Percentiles rank a stretch among this genome's conserved stretches.
Conservation (phyloP, 345 rosid genomes). For the Brassica incana region DNA sequence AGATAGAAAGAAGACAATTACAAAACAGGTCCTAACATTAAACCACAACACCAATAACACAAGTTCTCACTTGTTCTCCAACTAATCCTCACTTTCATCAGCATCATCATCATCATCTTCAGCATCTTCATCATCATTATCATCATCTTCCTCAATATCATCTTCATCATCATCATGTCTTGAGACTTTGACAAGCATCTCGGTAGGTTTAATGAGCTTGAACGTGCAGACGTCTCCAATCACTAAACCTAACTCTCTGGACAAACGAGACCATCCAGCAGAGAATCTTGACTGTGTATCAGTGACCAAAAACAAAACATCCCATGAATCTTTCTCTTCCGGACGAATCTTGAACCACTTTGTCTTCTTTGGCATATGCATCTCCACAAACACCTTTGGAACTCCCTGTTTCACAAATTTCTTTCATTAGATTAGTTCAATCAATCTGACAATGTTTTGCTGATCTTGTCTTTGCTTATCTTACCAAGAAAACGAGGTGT, state of each 20-base stretch:
- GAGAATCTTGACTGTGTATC: conserved; percentile 30
- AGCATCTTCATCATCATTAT: not conserved
- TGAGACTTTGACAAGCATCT: conserved; percentile 26
- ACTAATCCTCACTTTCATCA: not conserved
- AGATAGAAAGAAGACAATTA: not conserved
- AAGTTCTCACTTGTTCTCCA: conserved; percentile 8
- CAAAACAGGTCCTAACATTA: conserved; percentile 6
- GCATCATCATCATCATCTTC: not conserved
- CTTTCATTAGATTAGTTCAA: not conserved
- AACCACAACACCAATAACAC: conserved; percentile 5
- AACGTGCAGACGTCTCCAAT: conserved; percentile 29
- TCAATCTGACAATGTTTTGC: not conserved
- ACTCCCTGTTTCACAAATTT: conserved; percentile 14
- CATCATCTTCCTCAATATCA: not conserved
- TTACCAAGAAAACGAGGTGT: conserved; percentile 30
- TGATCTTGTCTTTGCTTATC: conserved; percentile 5
- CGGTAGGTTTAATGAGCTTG: conserved; percentile 24
- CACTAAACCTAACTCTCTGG: conserved; percentile 16
- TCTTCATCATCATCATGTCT: not conserved
- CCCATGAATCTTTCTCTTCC: conserved; percentile 15
- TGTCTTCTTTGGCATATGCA: conserved; percentile 29
- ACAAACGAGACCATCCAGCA: conserved; percentile 34
- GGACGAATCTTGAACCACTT: conserved; percentile 20
- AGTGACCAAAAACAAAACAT: conserved; percentile 20
- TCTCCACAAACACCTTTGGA: conserved; percentile 29